Evolutionary conservation across 768 basidiomycete genomes (phyloP), one percentile per base, ranked within the genome.

Genomic region (Baorangia bicolor): DNA sequence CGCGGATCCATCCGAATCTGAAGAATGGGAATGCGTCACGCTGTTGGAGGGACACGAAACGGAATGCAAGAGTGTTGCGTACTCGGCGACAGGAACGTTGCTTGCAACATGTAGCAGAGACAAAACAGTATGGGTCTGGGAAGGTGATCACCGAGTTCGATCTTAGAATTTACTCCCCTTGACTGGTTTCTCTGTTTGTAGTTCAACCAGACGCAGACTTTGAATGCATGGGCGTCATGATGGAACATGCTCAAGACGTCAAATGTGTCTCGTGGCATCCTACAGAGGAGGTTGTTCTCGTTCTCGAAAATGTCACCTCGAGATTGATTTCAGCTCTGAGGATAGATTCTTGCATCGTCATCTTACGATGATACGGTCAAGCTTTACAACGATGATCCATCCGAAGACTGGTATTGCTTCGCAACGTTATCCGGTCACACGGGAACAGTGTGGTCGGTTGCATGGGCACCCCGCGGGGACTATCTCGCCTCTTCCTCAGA

Each of bases 81-180:
- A 88, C 72, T 92, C 89, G 12, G 75, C 76, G 34, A 83, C 85
- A n/a, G 87, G 71, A 47, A 86, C 81, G 3, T 72, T 97, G 25
- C 77, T 99, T n/a, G 97, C 96, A 10, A 94, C 89, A 58, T 98
- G 95, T 68, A 90, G 91, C 62, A 79, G 97, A 56, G 97, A 98
- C 75, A 99, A 98, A 76, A 92, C 93, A 6, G 94, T 98, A 0
- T 98, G 97, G 97, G 83, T 99, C 34, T 99, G 97, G 96, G 96
- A 98, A 80, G 93, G 95, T 89, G 67, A 64, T 75, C 64, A 2
- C 31, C 18, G 28, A 18, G 40, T 33, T 58, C 33, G 25, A 13
- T 7, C 13, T 11, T 43, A 13, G 13, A 37, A 45, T 53, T 41
- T 45, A n/a, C 27, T 13, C 43, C 31, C 6, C 52, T 51, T 60